Percentiles rank a stretch among this genome's conserved stretches.
Conservation (phyloP, 768 basidiomycete genomes). For the Hericium coralloides region DNA sequence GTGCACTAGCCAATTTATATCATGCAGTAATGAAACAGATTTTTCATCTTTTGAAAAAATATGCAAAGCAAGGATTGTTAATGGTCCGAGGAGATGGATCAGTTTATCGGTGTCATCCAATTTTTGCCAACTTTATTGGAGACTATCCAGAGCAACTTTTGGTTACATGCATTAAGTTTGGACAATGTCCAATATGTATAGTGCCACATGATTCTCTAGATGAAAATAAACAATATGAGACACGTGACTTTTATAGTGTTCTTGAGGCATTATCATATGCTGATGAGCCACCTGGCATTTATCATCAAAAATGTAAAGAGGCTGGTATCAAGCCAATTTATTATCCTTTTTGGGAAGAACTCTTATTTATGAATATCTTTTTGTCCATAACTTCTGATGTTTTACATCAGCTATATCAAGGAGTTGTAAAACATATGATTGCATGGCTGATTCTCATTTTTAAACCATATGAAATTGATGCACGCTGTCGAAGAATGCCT, state of each 20-base stretch:
- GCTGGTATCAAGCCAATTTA: slow-evolving; percentile 15
- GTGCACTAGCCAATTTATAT: slow-evolving; percentile 4
- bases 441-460: slow-evolving; percentile 15
- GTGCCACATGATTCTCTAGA: slow-evolving; percentile 9
- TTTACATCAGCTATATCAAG: slow-evolving; percentile 23
- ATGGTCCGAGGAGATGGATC: slow-evolving; percentile 17
- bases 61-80: slow-evolving; percentile 1
- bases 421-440: slow-evolving; percentile 21
- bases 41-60: background rate
- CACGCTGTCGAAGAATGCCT: slow-evolving; percentile 13
- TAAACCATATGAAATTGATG: slow-evolving; percentile 13
- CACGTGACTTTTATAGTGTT: background rate
- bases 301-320: slow-evolving; percentile 4
- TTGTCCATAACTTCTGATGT: slow-evolving; percentile 20
- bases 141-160: slow-evolving; percentile 21
- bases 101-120: slow-evolving; percentile 15
- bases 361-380: slow-evolving; percentile 19
- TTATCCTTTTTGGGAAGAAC: slow-evolving; percentile 18
- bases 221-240: background rate
- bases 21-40: slow-evolving; percentile 5
- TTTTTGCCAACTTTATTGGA: slow-evolving; percentile 14
- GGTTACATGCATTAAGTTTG: slow-evolving; percentile 13
- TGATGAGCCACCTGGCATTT: background rate
- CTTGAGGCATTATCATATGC: background rate
- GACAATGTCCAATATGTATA: slow-evolving; percentile 15